phyloP scores from a whole-genome alignment of 805 yeast species.

The Komagataella populi region DNA sequence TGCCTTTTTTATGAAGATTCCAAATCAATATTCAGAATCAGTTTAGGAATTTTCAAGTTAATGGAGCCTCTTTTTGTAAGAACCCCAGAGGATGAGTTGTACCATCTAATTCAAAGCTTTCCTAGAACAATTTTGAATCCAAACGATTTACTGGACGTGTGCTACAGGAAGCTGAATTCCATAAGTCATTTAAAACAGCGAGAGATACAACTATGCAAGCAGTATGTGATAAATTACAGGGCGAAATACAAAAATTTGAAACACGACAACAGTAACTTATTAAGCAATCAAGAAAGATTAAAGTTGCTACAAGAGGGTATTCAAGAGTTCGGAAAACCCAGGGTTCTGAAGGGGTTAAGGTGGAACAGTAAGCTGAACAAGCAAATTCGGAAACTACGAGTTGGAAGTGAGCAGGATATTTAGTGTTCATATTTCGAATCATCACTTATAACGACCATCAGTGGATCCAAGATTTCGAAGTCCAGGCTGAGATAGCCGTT shows the following conservation, averaged over 20 bases:
- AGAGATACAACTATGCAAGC: conserved; percentile 66
- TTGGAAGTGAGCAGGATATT: background rate
- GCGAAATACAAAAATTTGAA: conserved; percentile 20
- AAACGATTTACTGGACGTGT: conserved; percentile 51
- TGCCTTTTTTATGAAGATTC: conserved; percentile 88
- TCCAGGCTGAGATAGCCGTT: conserved; percentile 47
- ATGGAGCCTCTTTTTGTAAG: conserved; percentile 36
- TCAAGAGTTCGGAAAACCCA: conserved; percentile 11
- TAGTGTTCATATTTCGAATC: background rate
- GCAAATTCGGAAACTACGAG: background rate
- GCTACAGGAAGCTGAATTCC: conserved; percentile 62
- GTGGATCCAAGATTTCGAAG: conserved; percentile 34
- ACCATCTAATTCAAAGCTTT: conserved; percentile 73
- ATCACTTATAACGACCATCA: background rate
- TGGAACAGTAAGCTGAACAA: conserved; percentile 17
- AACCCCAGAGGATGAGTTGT: conserved; percentile 24
- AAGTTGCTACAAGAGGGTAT: conserved; percentile 12
- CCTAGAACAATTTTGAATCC: conserved; percentile 69
- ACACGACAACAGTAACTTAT: background rate
- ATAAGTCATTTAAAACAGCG: conserved; percentile 70
- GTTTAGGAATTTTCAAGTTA: conserved; percentile 66
- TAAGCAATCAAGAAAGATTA: conserved; percentile 11
- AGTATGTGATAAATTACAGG: conserved; percentile 60
- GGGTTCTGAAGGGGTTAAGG: conserved; percentile 15
- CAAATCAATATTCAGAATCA: conserved; percentile 69